Conservation (phyloP, 345 rosid genomes). For the Eucalyptus regnans region DNA sequence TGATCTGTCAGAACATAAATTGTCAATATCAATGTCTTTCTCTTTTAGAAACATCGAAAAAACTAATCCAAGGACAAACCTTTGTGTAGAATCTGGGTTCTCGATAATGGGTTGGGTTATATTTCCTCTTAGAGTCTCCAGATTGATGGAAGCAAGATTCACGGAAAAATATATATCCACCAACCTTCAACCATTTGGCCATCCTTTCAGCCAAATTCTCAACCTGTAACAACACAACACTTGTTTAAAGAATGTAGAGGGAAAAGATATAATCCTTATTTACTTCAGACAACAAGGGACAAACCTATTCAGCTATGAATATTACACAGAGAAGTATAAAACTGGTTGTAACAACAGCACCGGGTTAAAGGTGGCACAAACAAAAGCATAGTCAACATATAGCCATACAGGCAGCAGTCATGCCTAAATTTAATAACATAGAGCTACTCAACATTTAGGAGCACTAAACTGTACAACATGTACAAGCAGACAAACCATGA, state of each 20-base stretch:
- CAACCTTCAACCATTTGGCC: conserved; percentile 82
- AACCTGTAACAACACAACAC: conserved; percentile 27
- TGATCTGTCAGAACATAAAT: not conserved
- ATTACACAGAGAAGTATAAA: not conserved
- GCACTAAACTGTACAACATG: not conserved
- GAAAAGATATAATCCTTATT: not conserved
- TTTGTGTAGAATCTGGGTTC: conserved; percentile 93
- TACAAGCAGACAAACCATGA: not conserved
- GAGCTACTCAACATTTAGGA: not conserved
- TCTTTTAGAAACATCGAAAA: not conserved
- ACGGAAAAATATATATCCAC: conserved; percentile 84
- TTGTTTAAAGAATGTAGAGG: not conserved
- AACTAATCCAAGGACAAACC: conserved; percentile 18
- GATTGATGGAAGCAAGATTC: conserved; percentile 98
- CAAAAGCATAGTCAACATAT: not conserved
- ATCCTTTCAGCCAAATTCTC: conserved; percentile 64
- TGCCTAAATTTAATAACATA: not conserved
- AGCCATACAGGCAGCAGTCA: not conserved
- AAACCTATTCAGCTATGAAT: not conserved
- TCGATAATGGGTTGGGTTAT: conserved; percentile 90
- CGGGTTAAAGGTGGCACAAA: not conserved
- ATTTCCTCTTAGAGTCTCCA: conserved; percentile 74
- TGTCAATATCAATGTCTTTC: not conserved
- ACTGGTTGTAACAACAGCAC: not conserved
- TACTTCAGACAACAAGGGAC: not conserved